Base-by-base conservation (phyloP, 306 rosid species). In the Prunus mira region DNA sequence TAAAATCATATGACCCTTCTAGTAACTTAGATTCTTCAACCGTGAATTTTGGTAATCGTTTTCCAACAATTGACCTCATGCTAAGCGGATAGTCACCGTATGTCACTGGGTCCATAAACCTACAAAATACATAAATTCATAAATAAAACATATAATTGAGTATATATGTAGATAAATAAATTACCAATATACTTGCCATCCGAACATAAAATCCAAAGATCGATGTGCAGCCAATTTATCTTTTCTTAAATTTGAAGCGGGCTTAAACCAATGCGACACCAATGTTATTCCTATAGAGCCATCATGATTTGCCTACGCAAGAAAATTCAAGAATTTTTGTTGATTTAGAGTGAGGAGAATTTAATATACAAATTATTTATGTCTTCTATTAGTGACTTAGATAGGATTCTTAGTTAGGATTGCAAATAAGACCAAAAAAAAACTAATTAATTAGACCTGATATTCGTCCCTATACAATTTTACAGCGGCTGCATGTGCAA, bases 251-350 rank as follows among this genome's bases (percentile, higher is more conserved):
- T 76, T 1, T 0, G 89, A 83, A 69, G 54, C 6, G 2, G 94
- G 91, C 73, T 84, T 24, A 52, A 69, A 52, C 94, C 97, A 91
- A 10, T 60, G 14, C 9, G 84, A 24, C 4, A 68, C 67, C 19
- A 89, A 32, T 0, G 94, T 82, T 74, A 89, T 88, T 20, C 94
- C 94, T 63, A 89, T 87, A n/a, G 67, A 1, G 12, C 97, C 97
- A 49, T 87, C 86, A 43, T 91, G 97, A 52, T 76, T 71, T 75
- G 65, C 80, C 93, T 89, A 76, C 69, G 64, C 56, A 51, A 46
- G 51, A 46, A 46, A 46, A 9, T 9, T 46, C 51, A 46, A 46
- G 7, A 43, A 43, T 0, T 34, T 22, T 46, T 3, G 9, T 19
- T 19, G 4, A 64, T 30, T 65, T 34, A 34, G 41, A 34, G 41